A percentile compares a stretch with the other conserved stretches of the same genome.
Evolutionary conservation across 2,329 filamentous ascomycete genomes (phyloP).

Genomic region (Colletotrichum sp.): DNA sequence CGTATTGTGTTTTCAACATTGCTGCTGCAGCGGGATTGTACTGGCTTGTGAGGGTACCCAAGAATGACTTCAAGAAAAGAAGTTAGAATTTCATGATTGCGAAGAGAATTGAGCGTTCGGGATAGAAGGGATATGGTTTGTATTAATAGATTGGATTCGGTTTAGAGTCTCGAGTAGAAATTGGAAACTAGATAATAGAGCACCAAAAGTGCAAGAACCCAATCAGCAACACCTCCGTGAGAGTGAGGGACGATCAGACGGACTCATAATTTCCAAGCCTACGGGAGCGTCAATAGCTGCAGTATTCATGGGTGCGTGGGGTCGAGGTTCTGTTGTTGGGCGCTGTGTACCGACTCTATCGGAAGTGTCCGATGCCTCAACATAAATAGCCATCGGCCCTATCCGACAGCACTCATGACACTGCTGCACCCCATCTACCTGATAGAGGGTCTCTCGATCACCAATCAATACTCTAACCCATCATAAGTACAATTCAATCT

Average conservation of each 20-base stretch:
- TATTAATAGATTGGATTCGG: accelerated
- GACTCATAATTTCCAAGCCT: neutral
- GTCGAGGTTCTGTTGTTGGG: neutral
- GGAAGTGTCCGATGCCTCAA: neutral
- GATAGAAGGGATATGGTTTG: neutral
- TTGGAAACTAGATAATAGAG: neutral
- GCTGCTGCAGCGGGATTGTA: constrained; percentile 52
- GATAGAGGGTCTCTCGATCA: neutral
- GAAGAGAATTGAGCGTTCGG: accelerated
- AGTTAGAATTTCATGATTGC: accelerated
- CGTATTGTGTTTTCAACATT: constrained; percentile 56
- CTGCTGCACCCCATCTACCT: neutral
- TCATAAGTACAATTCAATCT: neutral
- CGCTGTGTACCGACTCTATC: neutral
- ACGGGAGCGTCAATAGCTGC: neutral
- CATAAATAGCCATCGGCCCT: neutral
- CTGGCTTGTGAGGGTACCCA: constrained; percentile 43
- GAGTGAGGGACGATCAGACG: accelerated
- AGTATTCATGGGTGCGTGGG: neutral
- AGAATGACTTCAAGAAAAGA: constrained; percentile 19
- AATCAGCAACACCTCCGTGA: accelerated
- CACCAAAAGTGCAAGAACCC: neutral
- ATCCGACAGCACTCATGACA: neutral
- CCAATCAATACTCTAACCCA: neutral
- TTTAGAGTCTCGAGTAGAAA: neutral